phyloP scores from a whole-genome alignment of 2,329 filamentous ascomycete species.

The Dothistroma septosporum region DNA sequence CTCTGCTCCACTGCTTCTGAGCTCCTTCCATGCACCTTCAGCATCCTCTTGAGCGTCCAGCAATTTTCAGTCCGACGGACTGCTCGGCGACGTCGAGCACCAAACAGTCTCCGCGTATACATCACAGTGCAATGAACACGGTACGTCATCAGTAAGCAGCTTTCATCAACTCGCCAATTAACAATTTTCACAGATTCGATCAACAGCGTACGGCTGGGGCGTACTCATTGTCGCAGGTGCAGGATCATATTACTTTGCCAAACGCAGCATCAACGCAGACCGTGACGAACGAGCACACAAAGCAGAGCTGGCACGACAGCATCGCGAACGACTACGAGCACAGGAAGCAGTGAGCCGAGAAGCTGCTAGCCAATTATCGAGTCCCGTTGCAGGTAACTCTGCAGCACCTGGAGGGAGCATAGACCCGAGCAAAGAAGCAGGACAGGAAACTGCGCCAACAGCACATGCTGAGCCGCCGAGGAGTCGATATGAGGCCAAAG shows the following conservation, averaged over 20 bases:
- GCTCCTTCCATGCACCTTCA: not conserved
- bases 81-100: no score
- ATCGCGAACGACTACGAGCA: slow-evolving; percentile 23
- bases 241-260: slow-evolving; percentile 93
- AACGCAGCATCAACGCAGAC: slow-evolving; percentile 88
- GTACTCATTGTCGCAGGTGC: slow-evolving; percentile 82
- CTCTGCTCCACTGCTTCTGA: not conserved
- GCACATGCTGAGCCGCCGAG: slow-evolving; percentile 73
- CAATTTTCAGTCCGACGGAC: no score
- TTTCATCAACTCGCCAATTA: not conserved
- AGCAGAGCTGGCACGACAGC: slow-evolving; percentile 52
- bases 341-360: slow-evolving; percentile 22
- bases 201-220: slow-evolving; percentile 76
- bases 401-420: not conserved
- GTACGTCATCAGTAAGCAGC: slow-evolving; percentile 18
- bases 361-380: slow-evolving; percentile 7
- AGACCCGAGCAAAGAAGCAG: slow-evolving; percentile 18
- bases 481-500: slow-evolving; percentile 81
- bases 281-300: slow-evolving; percentile 67
- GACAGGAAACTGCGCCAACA: slow-evolving; percentile 74
- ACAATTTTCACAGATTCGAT: slow-evolving; percentile 19
- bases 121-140: slow-evolving; percentile 12
- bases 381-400: not conserved
- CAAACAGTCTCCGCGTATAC: no score
- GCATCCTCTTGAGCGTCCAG: not conserved